Conservation (phyloP, 2,329 filamentous ascomycete species). For the Hypoxylon sp. region DNA sequence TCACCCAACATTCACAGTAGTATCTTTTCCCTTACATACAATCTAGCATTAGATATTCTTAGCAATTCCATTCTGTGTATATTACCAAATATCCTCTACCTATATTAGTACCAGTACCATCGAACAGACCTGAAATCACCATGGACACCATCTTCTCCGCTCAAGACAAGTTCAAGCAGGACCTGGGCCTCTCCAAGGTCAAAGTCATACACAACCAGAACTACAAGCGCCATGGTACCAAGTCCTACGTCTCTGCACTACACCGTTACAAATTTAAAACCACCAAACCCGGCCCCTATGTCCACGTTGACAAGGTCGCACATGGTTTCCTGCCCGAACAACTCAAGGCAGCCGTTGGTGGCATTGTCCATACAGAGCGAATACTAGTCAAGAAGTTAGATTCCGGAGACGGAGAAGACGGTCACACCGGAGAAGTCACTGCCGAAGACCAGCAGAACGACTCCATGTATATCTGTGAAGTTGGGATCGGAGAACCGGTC, state of each 20-base stretch:
- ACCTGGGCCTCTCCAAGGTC: slow-evolving; percentile 62
- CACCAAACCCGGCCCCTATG: slow-evolving; percentile 74
- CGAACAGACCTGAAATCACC: slow-evolving; percentile 32
- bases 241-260: slow-evolving; percentile 74
- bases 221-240: slow-evolving; percentile 71
- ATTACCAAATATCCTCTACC: slow-evolving; percentile 9
- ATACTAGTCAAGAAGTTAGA: slow-evolving; percentile 64
- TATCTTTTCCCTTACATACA: slow-evolving; percentile 3
- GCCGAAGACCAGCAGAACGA: slow-evolving; percentile 78
- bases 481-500: slow-evolving; percentile 74
- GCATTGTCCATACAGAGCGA: slow-evolving; percentile 62
- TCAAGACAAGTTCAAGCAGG: slow-evolving; percentile 56
- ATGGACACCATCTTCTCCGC: slow-evolving; percentile 57
- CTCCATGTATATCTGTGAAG: slow-evolving; percentile 71
- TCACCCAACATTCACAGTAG: slow-evolving; percentile 6
- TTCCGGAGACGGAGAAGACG: slow-evolving; percentile 50
- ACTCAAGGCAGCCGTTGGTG: slow-evolving; percentile 62
- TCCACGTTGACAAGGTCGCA: slow-evolving; percentile 63
- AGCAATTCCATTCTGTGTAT: slow-evolving; percentile 26
- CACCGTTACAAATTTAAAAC: slow-evolving; percentile 75
- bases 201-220: slow-evolving; percentile 69
- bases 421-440: slow-evolving; percentile 64
- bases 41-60: slow-evolving; percentile 14
- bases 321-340: slow-evolving; percentile 61
- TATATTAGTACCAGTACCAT: neutral